Evolutionary conservation across 345 rosid species (phyloP).

Genomic region (Alliaria petiolata): DNA sequence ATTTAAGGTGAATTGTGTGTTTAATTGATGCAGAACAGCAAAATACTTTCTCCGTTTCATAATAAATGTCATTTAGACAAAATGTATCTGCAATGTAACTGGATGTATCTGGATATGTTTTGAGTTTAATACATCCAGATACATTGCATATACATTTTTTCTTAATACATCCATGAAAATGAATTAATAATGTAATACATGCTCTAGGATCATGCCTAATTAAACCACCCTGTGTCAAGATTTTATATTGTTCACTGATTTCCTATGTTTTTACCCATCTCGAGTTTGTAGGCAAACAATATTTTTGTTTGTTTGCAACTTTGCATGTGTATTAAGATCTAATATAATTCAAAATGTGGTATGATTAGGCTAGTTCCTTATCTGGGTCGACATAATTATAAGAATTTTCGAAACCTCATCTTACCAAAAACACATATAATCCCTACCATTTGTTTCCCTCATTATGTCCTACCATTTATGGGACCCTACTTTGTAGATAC

Average conservation of each 20-base stretch:
- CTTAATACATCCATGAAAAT: no score
- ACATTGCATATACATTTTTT: no score
- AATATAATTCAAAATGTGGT: background rate
- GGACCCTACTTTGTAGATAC: slow-evolving; percentile 17
- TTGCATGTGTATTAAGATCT: slow-evolving; percentile 5
- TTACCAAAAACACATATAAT: slow-evolving; percentile 16
- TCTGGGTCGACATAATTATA: slow-evolving; percentile 26
- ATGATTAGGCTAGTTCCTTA: slow-evolving; percentile 23
- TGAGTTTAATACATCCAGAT: no score
- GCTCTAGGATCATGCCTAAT: background rate
- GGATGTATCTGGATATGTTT: no score
- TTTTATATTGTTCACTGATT: background rate
- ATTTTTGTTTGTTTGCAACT: background rate
- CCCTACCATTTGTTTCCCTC: slow-evolving; percentile 22
- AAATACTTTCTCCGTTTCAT: no score
- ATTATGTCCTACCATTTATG: slow-evolving; percentile 15
- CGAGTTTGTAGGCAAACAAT: background rate
- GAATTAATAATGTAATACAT: background rate
- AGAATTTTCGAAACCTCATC: slow-evolving; percentile 22
- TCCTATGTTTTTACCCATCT: background rate
- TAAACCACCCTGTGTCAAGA: background rate
- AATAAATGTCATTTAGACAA: no score
- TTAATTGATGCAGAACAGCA: no score
- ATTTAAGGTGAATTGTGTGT: background rate
- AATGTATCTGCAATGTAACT: no score